These are phyloP conservation scores for Tillandsia leiboldiana DNA, from an alignment of 176 grass and related monocot genomes.

Conservation along the genomic window DNA sequence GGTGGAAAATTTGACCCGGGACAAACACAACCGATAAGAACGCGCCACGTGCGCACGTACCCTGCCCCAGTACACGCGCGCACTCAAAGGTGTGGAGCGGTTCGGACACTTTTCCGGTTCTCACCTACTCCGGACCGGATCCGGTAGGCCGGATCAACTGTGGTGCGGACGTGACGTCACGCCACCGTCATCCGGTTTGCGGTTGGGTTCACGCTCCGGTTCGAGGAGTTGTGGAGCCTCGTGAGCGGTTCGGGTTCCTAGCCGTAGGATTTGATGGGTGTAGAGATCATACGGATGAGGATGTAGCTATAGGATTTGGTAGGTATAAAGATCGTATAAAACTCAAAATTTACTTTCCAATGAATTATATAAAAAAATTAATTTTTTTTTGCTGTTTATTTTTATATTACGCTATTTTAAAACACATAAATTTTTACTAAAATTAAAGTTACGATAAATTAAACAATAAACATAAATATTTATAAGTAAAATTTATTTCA, in stretches of 20 bases:
- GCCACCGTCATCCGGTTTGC: neutral
- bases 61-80: neutral
- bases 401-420: no score
- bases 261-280: no score
- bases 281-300: no score
- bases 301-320: no score
- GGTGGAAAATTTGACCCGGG: neutral
- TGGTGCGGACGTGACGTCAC: neutral
- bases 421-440: no score
- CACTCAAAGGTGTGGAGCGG: neutral
- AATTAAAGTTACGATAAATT: no score
- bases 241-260: neutral
- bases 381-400: no score
- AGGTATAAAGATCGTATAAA: no score
- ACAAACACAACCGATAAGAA: slow-evolving; percentile 1
- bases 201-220: slow-evolving; percentile 1
- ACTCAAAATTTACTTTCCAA: no score
- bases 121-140: neutral
- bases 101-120: neutral
- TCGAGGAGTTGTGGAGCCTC: neutral
- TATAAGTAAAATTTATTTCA: no score
- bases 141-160: slow-evolving; percentile 25
- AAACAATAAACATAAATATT: no score
- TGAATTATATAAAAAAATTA: no score
- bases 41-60: slow-evolving; percentile 3